Percentiles rank a stretch among this genome's conserved stretches.
phyloP scores from a whole-genome alignment of 805 yeast species.

The Candida rishiriensis region DNA sequence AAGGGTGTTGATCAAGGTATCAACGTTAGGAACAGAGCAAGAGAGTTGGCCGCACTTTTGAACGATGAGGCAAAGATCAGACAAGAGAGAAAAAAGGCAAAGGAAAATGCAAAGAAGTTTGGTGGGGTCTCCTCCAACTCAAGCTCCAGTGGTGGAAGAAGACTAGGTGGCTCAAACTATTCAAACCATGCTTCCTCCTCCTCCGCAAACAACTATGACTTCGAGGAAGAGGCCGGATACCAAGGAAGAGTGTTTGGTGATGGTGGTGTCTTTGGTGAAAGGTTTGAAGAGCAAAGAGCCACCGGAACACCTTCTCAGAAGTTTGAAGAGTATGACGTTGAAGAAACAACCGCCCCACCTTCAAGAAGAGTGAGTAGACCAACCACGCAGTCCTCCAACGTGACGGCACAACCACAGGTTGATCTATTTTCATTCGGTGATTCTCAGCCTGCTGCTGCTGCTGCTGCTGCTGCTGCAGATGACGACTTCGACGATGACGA shows the following conservation, averaged over 20 bases:
- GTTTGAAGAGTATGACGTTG: constrained; percentile 62
- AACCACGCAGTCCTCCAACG: constrained; percentile 34
- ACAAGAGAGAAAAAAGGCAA: constrained; percentile 85
- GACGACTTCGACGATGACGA: constrained; percentile 46
- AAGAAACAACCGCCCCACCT: constrained; percentile 21
- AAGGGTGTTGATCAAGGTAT: constrained; percentile 96
- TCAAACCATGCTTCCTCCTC: constrained; percentile 31
- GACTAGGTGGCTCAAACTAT: constrained; percentile 34
- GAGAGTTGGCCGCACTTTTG: constrained; percentile 64
- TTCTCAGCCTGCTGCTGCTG: constrained; percentile 15
- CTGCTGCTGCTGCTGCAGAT: constrained; percentile 15
- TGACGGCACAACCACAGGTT: constrained; percentile 38
- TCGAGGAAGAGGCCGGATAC: constrained; percentile 40
- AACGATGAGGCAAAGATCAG: constrained; percentile 75
- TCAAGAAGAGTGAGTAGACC: constrained; percentile 29
- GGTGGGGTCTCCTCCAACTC: constrained; percentile 52
- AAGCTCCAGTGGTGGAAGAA: constrained; percentile 42
- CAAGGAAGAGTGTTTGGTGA: constrained; percentile 60
- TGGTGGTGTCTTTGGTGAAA: constrained; percentile 65
- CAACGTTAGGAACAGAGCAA: constrained; percentile 88
- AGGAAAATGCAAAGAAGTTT: constrained; percentile 77
- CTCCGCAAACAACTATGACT: constrained; percentile 33
- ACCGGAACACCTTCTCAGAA: constrained; percentile 34
- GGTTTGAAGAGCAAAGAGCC: constrained; percentile 55
- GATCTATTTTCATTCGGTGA: constrained; percentile 49